phyloP scores from a whole-genome alignment of 2,329 filamentous ascomycete species.

The Cercospora sesami region DNA sequence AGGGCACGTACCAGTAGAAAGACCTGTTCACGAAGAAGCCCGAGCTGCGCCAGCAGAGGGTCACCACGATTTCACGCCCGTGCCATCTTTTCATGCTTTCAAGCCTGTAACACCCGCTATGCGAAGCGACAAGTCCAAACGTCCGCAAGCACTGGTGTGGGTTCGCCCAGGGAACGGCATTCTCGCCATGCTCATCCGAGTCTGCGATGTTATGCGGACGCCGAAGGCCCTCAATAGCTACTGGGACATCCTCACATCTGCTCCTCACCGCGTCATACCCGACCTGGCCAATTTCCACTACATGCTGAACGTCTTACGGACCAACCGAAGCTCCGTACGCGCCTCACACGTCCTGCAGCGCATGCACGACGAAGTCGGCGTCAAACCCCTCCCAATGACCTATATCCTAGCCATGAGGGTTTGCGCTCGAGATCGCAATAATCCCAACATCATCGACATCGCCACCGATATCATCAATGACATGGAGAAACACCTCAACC shows the following conservation, averaged over 20 bases:
- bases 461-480: constrained; percentile 65
- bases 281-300: constrained; percentile 70
- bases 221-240: constrained; percentile 68
- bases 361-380: constrained; percentile 30
- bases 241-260: constrained; percentile 69
- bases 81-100: constrained; percentile 36
- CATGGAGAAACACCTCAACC: constrained; percentile 54
- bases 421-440: constrained; percentile 75
- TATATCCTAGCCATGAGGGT: constrained; percentile 72
- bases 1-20: constrained; percentile 32
- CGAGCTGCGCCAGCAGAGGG: constrained; percentile 7
- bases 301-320: constrained; percentile 67
- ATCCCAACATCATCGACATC: constrained; percentile 65
- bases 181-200: constrained; percentile 68
- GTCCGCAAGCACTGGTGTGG: constrained; percentile 39
- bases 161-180: constrained; percentile 54
- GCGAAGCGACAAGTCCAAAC: constrained; percentile 13
- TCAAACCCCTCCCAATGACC: constrained; percentile 47
- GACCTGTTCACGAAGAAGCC: constrained; percentile 15
- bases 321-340: constrained; percentile 64
- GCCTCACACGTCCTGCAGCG: constrained; percentile 59
- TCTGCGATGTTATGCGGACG: constrained; percentile 61
- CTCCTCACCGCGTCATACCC: constrained; percentile 62
- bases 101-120: constrained; percentile 27
- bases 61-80: constrained; percentile 30